Evolutionary conservation across 192 early-diverging fungal genomes (phyloP), one percentile per base, ranked within the genome.

Genomic region (Coemansia pectinata): DNA sequence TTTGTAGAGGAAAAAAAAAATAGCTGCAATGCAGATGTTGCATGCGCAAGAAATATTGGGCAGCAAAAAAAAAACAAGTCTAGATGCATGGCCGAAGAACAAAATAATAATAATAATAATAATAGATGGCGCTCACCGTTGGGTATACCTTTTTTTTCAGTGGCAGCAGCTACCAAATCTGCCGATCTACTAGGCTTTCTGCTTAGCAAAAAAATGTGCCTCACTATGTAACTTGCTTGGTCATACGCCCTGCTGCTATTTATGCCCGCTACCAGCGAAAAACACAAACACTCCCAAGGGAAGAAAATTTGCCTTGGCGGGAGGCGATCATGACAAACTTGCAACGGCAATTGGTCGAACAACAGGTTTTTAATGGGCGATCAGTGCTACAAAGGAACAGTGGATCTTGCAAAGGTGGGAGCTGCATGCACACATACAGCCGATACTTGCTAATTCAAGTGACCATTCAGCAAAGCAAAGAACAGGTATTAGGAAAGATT

Each of bases 1-100:
- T 45, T 45, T 45, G 42, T 45, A 45, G 42, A 45, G 42, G 17
- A 52, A 52, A 52, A 52, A 52, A 52, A 52, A 52, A 25, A 52
- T 10, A 25, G 6, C 48, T 21, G 48, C n/a, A 52, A 52, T 52
- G 48, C 48, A 52, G 48, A 52, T 52, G 48, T 25, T 45, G 42
- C 42, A 45, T 45, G 42, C 42, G 15, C 17, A 45, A 45, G 14
- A 45, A 45, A 45, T 45, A 45, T 45, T 45, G 42, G 14, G 42
- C 3, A 17, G 42, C 10, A 42, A 14, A 42, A 27, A 27, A 14
- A 45, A 45, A 45, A 45, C 42, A 45, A 45, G 42, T 45, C 42
- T 45, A 45, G 41, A 42, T 14, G 41, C 41, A 42, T 42, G 41
- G 34, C 34, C 7, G 34, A 36, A 36, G 15, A 42, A 42, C 12